These are phyloP conservation scores for Aureobasidium sp. DNA, from an alignment of 2,329 filamentous ascomycete species.

Conservation along the genomic window DNA sequence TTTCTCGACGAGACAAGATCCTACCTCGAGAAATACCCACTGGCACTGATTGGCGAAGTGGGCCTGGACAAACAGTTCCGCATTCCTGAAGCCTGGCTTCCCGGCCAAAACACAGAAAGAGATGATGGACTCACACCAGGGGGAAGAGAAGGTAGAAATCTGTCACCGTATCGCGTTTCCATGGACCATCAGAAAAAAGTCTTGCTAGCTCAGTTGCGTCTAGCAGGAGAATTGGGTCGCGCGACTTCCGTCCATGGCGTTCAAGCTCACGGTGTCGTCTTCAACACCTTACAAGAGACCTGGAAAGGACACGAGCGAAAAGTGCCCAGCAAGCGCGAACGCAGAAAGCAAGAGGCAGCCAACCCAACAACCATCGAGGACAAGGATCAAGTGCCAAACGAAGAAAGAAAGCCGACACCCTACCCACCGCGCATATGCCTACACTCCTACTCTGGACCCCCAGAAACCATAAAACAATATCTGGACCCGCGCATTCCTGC, in stretches of 20 bases:
- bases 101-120: slow-evolving; percentile 33
- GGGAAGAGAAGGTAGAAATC: slow-evolving; percentile 59
- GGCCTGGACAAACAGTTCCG: slow-evolving; percentile 73
- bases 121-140: slow-evolving; percentile 56
- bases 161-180: slow-evolving; percentile 62
- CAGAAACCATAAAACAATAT: slow-evolving; percentile 72
- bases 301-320: slow-evolving; percentile 66
- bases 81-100: slow-evolving; percentile 55
- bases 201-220: slow-evolving; percentile 59
- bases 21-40: slow-evolving; percentile 51
- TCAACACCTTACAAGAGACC: slow-evolving; percentile 55
- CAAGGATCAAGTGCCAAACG: not conserved
- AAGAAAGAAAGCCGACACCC: slow-evolving; percentile 35
- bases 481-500: slow-evolving; percentile 64
- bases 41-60: slow-evolving; percentile 68
- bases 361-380: slow-evolving; percentile 1
- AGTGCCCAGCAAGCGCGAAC: slow-evolving; percentile 54
- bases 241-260: slow-evolving; percentile 68
- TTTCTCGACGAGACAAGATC: slow-evolving; percentile 51
- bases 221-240: slow-evolving; percentile 61
- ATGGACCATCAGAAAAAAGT: slow-evolving; percentile 63
- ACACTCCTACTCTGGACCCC: slow-evolving; percentile 81
- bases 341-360: slow-evolving; percentile 24
- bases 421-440: slow-evolving; percentile 87
- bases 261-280: slow-evolving; percentile 65